These are phyloP conservation scores for Nematodospora anomalae DNA, from an alignment of 1,139 yeast species.

Conservation along the genomic window DNA sequence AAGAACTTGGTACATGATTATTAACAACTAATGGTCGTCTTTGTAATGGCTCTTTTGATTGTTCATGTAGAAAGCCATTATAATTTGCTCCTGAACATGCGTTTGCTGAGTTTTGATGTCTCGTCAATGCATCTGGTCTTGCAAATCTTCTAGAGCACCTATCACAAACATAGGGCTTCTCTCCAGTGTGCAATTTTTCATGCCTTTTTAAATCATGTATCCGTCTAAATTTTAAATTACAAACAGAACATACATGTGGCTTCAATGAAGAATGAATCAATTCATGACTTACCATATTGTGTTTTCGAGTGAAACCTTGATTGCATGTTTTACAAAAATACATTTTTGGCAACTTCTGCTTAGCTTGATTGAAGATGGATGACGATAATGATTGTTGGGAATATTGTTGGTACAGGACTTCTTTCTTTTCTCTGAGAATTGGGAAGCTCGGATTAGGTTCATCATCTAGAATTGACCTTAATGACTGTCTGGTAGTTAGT, in stretches of 20 bases:
- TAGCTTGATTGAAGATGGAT: conserved; percentile 1
- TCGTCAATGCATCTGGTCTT: conserved; percentile 71
- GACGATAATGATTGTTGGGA: not conserved
- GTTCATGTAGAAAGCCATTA: not conserved
- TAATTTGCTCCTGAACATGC: conserved; percentile 31
- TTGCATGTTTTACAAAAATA: conserved; percentile 60
- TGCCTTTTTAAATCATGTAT: conserved; percentile 78
- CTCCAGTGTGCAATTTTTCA: conserved; percentile 74
- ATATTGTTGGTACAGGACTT: no score
- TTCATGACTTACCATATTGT: conserved; percentile 72
- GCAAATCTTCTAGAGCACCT: conserved; percentile 70
- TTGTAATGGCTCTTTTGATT: not conserved
- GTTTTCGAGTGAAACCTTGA: conserved; percentile 67
- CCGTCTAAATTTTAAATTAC: conserved; percentile 65
- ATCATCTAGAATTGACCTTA: conserved; percentile 2
- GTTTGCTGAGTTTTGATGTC: conserved; percentile 55
- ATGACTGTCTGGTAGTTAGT: conserved; percentile 1
- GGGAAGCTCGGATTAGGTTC: not conserved
- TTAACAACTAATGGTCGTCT: not conserved
- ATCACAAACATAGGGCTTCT: conserved; percentile 63
- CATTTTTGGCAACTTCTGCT: conserved; percentile 20
- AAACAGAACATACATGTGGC: conserved; percentile 67
- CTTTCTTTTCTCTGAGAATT: not conserved
- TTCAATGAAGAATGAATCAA: conserved; percentile 66
- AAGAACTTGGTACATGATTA: not conserved